Base-by-base conservation (phyloP, 1,284 basidiomycete species). In the Melampsora occidentalis region DNA sequence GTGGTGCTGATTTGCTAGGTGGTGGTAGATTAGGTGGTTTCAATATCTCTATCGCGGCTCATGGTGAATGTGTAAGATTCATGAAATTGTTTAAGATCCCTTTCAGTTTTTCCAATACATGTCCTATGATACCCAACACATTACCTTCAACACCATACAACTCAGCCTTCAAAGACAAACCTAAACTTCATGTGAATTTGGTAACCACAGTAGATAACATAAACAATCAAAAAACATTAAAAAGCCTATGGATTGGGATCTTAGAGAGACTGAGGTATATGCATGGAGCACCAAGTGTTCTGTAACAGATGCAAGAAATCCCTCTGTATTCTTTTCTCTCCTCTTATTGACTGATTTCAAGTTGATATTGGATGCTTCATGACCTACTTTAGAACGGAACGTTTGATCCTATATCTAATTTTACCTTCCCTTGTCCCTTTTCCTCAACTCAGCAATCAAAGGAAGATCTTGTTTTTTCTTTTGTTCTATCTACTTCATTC, bases 1-100 rank as follows among this genome's bases (percentile, higher is more conserved):
- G 97, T 82, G 97, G 96, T 7, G 97, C 97, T 1, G 96, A 99
- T 82, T 97, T 93, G 10, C 86, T 99, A 4, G 96, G 96, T 1
- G 92, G 93, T 79, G 97, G 99, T 83, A 86, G 96, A 62, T 86
- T 99, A 0, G 96, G 96, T 28, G 94, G 94, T 1, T 99, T 99
- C 88, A 99, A 99, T 81, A 87, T 99, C 14, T 95, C 92, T n/a
- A 98, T 98, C 79, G 91, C 93, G n/a, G 96, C 94, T 0, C 96
- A 99, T 81, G 96, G 96, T 48, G 95, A 98, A 84, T 98, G 96
- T 83, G 95, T 99, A 16, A 90, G 95, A 81, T 97, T 95, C 83
- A 93, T 98, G 77, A 90, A 95, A 80, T 90, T 90, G 75, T 98
- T 93, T 84, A 90, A 90, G 77, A 87, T 97, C 0, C 96, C 96